Evolutionary conservation across 192 early-diverging fungal species (phyloP).

Genomic region (Rhizophagus clarus): DNA sequence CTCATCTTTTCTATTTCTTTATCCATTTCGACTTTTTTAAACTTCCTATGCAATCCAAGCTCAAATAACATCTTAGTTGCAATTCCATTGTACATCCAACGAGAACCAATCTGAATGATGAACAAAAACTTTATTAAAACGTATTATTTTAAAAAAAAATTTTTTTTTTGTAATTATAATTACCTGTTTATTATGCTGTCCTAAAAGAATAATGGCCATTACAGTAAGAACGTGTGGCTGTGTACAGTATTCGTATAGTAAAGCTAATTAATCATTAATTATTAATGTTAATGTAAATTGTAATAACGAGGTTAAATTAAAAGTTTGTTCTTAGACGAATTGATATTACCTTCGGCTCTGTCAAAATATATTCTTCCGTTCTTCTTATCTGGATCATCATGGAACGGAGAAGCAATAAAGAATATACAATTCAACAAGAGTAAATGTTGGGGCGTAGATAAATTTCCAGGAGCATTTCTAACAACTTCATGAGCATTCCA

Average conservation of each 20-base stretch:
- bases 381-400: conserved; percentile 20
- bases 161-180: background rate
- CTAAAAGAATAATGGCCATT: conserved; percentile 15
- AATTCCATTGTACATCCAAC: conserved; percentile 27
- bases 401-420: conserved; percentile 17
- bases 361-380: conserved; percentile 25
- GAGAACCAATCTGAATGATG: background rate
- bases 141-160: background rate
- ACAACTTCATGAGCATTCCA: background rate
- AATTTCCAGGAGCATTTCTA: background rate
- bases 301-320: too few relatives aligned
- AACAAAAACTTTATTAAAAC: background rate
- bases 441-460: conserved; percentile 18
- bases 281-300: background rate
- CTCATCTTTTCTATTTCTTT: conserved; percentile 15
- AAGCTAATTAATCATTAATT: too few relatives aligned
- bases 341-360: conserved; percentile 20
- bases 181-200: conserved; percentile 28
- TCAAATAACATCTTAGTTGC: conserved; percentile 32
- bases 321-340: background rate
- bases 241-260: conserved; percentile 25
- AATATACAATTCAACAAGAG: conserved; percentile 26
- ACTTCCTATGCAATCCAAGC: conserved; percentile 13
- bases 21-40: conserved; percentile 6
- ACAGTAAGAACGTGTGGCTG: conserved; percentile 21